A percentile compares a stretch with the other conserved stretches of the same genome.
These are phyloP conservation scores for Neonectria coccinea DNA, from an alignment of 2,329 filamentous ascomycete genomes.

Conservation along the genomic window DNA sequence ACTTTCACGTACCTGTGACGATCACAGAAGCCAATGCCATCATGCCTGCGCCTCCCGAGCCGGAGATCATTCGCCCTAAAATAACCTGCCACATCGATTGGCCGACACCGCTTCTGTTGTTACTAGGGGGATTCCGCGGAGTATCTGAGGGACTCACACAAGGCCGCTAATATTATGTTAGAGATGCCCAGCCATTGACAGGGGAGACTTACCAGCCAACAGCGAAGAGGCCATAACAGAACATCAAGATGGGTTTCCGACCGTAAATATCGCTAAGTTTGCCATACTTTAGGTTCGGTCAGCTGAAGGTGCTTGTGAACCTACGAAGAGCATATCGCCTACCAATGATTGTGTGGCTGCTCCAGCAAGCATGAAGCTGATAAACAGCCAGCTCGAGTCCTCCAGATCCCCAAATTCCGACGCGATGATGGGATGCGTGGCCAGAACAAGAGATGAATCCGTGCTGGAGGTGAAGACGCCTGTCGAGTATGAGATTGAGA, in stretches of 20 bases:
- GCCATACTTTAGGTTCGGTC: constrained; percentile 37
- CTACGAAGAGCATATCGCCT: constrained; percentile 3
- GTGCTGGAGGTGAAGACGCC: constrained; percentile 73
- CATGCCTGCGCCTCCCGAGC: constrained; percentile 64
- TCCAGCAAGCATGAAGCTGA: constrained; percentile 48
- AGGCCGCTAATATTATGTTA: constrained; percentile 24
- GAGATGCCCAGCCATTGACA: not conserved
- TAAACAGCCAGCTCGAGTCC: constrained; percentile 60
- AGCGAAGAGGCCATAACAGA: constrained; percentile 47
- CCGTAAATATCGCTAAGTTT: constrained; percentile 49
- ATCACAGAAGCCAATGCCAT: constrained; percentile 62
- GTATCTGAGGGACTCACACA: constrained; percentile 24
- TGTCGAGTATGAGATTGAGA: constrained; percentile 4
- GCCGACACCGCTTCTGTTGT: constrained; percentile 51
- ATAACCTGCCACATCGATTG: constrained; percentile 62
- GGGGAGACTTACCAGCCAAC: constrained; percentile 52
- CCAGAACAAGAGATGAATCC: constrained; percentile 73
- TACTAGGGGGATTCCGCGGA: not conserved
- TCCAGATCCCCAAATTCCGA: constrained; percentile 70
- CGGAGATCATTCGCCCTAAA: constrained; percentile 63
- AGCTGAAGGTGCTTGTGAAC: not conserved
- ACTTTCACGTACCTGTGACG: constrained; percentile 57
- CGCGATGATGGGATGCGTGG: constrained; percentile 72
- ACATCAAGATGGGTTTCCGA: constrained; percentile 41
- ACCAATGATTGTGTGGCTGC: constrained; percentile 57